Percentiles rank a stretch among this genome's conserved stretches.
These are phyloP conservation scores for Solanum pennellii DNA, from an alignment of 257 asterid species.

Conservation along the genomic window DNA sequence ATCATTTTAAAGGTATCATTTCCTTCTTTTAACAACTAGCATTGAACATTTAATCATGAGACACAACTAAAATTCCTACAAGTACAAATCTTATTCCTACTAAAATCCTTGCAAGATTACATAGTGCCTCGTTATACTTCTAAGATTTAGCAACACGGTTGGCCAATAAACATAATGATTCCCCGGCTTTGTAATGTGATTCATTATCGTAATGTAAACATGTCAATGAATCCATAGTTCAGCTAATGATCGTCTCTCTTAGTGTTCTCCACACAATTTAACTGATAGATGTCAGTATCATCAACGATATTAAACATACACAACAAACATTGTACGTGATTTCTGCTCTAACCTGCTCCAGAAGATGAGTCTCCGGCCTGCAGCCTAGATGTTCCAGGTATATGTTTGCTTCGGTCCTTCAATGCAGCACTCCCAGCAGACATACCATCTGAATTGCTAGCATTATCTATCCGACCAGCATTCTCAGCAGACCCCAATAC, in stretches of 20 bases:
- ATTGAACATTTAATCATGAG: not conserved
- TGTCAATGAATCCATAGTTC: not conserved
- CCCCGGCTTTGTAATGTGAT: not conserved
- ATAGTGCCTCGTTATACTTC: not conserved
- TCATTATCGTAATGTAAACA: not conserved
- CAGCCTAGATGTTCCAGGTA: conserved; percentile 56
- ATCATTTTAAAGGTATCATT: not conserved
- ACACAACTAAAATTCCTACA: not conserved
- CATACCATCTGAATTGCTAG: conserved; percentile 44
- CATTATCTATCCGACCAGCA: not conserved
- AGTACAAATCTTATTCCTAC: not conserved
- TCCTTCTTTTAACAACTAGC: not conserved
- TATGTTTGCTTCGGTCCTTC: conserved; percentile 67
- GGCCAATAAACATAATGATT: not conserved
- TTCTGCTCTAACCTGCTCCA: conserved; percentile 49
- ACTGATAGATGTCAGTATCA: not conserved
- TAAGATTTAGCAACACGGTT: not conserved
- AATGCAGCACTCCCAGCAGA: conserved; percentile 21
- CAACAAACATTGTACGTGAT: not conserved
- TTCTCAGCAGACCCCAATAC: conserved; percentile 4
- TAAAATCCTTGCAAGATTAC: not conserved
- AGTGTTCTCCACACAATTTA: not conserved
- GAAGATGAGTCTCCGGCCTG: conserved; percentile 71
- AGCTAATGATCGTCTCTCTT: not conserved
- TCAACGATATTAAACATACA: not conserved